These are phyloP conservation scores for Dryadomyces quercivorus DNA, from an alignment of 2,329 filamentous ascomycete genomes.

Conservation along the genomic window DNA sequence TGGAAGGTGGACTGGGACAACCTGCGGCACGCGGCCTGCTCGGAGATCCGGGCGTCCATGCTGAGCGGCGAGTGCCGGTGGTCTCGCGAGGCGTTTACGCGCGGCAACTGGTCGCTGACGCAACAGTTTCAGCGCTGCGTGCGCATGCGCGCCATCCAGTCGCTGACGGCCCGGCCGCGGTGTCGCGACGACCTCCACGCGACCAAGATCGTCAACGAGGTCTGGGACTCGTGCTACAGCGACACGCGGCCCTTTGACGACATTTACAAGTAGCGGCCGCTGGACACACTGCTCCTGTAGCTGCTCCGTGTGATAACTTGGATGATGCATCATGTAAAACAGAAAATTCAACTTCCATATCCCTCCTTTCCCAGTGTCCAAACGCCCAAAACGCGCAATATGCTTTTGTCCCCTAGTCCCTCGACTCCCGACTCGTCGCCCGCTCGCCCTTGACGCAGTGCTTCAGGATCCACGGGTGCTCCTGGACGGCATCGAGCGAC, in stretches of 20 bases:
- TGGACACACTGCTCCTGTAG: neutral
- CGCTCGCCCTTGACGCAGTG: constrained; percentile 64
- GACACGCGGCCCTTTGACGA: constrained; percentile 96
- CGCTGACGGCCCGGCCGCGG: constrained; percentile 62
- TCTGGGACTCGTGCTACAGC: constrained; percentile 95
- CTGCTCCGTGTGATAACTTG: neutral
- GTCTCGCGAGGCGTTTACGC: constrained; percentile 70
- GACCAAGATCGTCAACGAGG: constrained; percentile 79
- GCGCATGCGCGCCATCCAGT: constrained; percentile 64
- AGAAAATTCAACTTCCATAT: neutral
- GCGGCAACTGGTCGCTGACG: constrained; percentile 78
- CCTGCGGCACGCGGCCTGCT: constrained; percentile 82
- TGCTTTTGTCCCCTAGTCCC: neutral
- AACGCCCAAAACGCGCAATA: neutral
- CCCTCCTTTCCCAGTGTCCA: neutral
- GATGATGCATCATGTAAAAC: neutral
- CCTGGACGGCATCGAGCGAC: constrained; percentile 74
- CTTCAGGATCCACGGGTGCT: constrained; percentile 94
- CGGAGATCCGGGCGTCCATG: constrained; percentile 91
- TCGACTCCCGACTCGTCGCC: constrained; percentile 35
- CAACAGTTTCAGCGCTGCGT: constrained; percentile 94
- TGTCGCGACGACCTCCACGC: constrained; percentile 83
- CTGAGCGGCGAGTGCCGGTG: constrained; percentile 91
- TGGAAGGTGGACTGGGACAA: constrained; percentile 80
- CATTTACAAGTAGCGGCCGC: constrained; percentile 60